Evolutionary conservation across 768 basidiomycete genomes (phyloP), one percentile per base, ranked within the genome.

Genomic region (Tulasnella sp.): DNA sequence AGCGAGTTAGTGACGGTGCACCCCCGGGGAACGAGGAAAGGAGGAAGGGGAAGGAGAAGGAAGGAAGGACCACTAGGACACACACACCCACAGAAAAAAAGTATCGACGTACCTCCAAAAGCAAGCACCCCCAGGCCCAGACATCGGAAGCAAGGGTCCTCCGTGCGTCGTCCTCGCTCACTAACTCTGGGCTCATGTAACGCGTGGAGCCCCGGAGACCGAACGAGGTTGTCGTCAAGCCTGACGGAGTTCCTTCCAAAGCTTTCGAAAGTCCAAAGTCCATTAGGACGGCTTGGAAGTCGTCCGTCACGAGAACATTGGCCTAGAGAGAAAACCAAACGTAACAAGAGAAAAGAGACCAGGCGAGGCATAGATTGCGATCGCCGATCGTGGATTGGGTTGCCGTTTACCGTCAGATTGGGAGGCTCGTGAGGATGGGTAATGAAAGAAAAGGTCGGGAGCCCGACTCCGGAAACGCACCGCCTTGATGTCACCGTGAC

Each of bases 91-190:
- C 14, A 52, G 49, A 52, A n/a, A 8, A 19, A 52, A 52, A 52
- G 17, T 5, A 52, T 11, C 9, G 7, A 72, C 71, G 19, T 72
- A 49, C 71, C 71, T 72, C 71, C 36, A 72, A 25, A n/a, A 72
- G 45, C n/a, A 75, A 37, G 58, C 73, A 75, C 34, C 73, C 73
- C 49, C 49, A 75, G 31, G 73, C 73, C 73, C 73, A 75, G 38
- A 75, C 52, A 58, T 75, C 73, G 40, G 34, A 67, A 37, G 45
- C 31, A n/a, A 75, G 49, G 25, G 73, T 75, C 40, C 64, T 34
- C 25, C 71, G 71, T 36, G 52, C 29, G 36, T 54, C 37, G 45
- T 64, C 45, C 58, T 75, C 54, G 25, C 31, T 38, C 31, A 75
- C 73, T 25, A 72, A 49, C 40, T 75, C 73, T 54, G 73, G 73